phyloP scores from a whole-genome alignment of 495 filamentous ascomycete species.

The Saxophila tyrrhenica region DNA sequence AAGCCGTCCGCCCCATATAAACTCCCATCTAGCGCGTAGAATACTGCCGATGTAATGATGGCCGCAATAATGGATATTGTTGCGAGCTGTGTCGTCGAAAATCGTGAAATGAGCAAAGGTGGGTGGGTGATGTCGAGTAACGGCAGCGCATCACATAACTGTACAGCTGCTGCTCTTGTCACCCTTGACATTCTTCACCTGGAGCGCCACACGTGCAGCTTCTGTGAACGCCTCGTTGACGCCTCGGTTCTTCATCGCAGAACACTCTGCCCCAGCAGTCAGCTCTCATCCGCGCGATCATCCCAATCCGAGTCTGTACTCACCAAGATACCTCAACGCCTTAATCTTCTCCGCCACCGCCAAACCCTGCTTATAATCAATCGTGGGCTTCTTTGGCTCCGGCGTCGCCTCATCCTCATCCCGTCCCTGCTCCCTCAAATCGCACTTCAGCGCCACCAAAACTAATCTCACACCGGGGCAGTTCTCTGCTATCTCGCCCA shows the following conservation, averaged over 20 bases:
- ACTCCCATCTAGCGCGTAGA: no score
- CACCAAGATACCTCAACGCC: slow-evolving; percentile 80
- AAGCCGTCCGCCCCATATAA: no score
- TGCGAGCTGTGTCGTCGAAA: no score
- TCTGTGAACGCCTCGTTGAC: slow-evolving; percentile 98
- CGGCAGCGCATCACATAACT: neutral
- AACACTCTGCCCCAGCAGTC: slow-evolving; percentile 56
- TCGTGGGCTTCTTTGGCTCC: slow-evolving; percentile 57
- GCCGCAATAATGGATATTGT: no score
- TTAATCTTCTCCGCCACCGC: slow-evolving; percentile 84
- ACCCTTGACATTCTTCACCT: slow-evolving; percentile 50
- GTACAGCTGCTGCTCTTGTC: neutral
- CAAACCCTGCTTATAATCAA: slow-evolving; percentile 85
- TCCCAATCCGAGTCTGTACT: slow-evolving; percentile 20
- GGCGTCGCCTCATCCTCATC: slow-evolving; percentile 35
- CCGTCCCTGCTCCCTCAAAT: slow-evolving; percentile 65
- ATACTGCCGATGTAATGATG: neutral
- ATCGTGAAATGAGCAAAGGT: no score
- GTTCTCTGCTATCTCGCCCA: slow-evolving; percentile 93
- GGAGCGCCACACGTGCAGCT: slow-evolving; percentile 89
- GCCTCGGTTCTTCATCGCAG: slow-evolving; percentile 90
- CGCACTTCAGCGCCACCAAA: slow-evolving; percentile 93
- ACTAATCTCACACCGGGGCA: slow-evolving; percentile 90
- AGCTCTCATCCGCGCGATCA: no score
- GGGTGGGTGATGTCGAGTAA: no score